These are phyloP conservation scores for Penicillium waksmanii DNA, from an alignment of 495 filamentous ascomycete species.

Conservation along the genomic window DNA sequence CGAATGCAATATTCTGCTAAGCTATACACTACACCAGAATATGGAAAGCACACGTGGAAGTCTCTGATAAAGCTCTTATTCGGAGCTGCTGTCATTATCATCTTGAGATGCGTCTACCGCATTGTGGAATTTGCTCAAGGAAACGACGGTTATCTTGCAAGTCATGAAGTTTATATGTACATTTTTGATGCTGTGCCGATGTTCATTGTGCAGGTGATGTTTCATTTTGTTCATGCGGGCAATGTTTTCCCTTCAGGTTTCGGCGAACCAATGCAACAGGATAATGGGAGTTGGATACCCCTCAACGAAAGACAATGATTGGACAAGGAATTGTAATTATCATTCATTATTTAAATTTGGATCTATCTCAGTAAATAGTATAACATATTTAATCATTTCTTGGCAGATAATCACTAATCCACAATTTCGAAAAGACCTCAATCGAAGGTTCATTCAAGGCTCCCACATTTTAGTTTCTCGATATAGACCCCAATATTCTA, in stretches of 20 bases:
- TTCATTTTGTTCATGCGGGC: slow-evolving; percentile 26
- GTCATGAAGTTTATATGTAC: slow-evolving; percentile 34
- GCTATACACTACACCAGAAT: not conserved
- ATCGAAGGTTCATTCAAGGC: too few species aligned
- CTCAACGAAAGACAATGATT: not conserved
- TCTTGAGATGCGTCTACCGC: slow-evolving; percentile 9
- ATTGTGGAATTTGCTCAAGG: slow-evolving; percentile 8
- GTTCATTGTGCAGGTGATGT: slow-evolving; percentile 25
- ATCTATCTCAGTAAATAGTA: not conserved
- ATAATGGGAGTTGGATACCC: not conserved
- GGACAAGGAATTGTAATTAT: not conserved
- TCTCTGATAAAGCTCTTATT: slow-evolving; percentile 13
- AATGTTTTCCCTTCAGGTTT: not conserved
- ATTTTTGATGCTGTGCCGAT: slow-evolving; percentile 31
- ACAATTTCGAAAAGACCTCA: too few species aligned
- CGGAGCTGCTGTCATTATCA: slow-evolving; percentile 14
- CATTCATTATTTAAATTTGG: not conserved
- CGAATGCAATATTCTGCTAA: slow-evolving; percentile 14
- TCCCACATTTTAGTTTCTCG: too few species aligned
- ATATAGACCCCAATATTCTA: too few species aligned
- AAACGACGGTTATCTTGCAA: slow-evolving; percentile 22
- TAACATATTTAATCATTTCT: too few species aligned
- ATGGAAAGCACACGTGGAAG: slow-evolving; percentile 5
- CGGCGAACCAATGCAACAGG: not conserved
- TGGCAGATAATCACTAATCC: too few species aligned